Conservation (phyloP, 768 basidiomycete genomes). For the Asterophora lycoperdoides region DNA sequence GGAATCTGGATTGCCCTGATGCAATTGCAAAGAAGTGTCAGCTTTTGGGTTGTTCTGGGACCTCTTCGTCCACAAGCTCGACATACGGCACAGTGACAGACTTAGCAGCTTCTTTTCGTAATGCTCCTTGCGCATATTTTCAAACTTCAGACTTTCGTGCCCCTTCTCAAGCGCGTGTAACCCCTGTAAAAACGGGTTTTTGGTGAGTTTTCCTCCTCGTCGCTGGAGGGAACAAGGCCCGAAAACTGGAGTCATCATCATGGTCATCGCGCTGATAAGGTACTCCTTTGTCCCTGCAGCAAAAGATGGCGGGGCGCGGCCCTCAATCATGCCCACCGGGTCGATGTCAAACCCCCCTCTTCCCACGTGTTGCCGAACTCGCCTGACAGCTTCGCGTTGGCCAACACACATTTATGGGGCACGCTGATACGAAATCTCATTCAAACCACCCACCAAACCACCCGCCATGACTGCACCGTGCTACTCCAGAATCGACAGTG, state of each 20-base stretch:
- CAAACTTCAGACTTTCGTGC: background rate
- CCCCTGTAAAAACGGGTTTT: background rate
- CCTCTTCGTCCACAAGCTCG: conserved; percentile 6
- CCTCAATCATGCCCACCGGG: conserved; percentile 10
- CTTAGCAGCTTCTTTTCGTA: conserved; percentile 13
- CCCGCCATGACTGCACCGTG: conserved; percentile 17
- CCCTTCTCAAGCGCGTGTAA: background rate
- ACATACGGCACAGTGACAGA: conserved; percentile 10
- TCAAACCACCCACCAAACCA: conserved; percentile 9
- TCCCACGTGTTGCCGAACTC: conserved; percentile 24
- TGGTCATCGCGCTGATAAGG: conserved; percentile 4
- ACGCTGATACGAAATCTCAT: conserved; percentile 7
- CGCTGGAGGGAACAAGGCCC: background rate
- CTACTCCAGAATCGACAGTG: conserved; percentile 12
- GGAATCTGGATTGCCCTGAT: conserved; percentile 11
- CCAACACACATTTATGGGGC: conserved; percentile 19
- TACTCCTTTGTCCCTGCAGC: conserved; percentile 8
- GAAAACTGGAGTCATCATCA: background rate
- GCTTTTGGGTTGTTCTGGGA: conserved; percentile 10
- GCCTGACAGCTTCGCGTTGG: conserved; percentile 16
- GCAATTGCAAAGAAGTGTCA: conserved; percentile 14
- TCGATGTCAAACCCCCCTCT: conserved; percentile 10
- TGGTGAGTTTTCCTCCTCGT: background rate
- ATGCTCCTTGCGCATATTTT: conserved; percentile 6
- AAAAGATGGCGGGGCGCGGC: conserved; percentile 7